Base-by-base conservation (phyloP, 2,329 filamentous ascomycete genomes). In the Cercospora zeae-maydis region DNA sequence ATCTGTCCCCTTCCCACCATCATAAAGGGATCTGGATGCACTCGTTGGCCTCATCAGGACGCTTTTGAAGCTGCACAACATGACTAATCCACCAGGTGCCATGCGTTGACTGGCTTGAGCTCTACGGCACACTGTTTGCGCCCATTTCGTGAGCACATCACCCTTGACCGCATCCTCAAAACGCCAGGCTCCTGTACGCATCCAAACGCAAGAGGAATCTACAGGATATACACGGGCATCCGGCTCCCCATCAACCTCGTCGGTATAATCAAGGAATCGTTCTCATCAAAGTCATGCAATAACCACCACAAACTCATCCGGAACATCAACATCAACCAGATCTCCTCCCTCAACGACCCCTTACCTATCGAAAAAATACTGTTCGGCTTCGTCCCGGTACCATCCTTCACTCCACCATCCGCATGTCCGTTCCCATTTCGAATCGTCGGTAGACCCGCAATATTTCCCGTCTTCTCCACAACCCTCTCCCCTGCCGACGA, bases 221-320 rank as follows among this genome's bases (percentile, higher is more conserved):
- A 62, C 39, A 65, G 34, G 11, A 65, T 62, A 36, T 57, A 55
- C n/a, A 62, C 63, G 9, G 63, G 63, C 59, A 65, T 60, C 49
- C 63, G 45, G 33, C 34, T 57, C 27, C 57, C 63, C 42, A 42
- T 65, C 63, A 61, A 57, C 53, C 56, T 57, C 33, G 56, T 47
- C 21, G 61, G 51, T 14, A 65, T n/a, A n/a, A 62, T 58, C 36
- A 57, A 58, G 10, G 31, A 13, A 39, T 62, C 56, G 8, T 49
- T 57, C 42, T 62, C 56, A 47, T 65, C 59, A 49, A 65, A 65
- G 16, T 65, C 63, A 54, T 62, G 63, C 52, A 65, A 34, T 31
- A 49, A 31, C 63, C 59, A 65, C 63, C 63, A 65, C 27, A 58
- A 49, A 60, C 59, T 58, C 56, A 62, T 49, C 27, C 63, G 24